Base-by-base conservation (phyloP, 768 basidiomycete genomes). In the Artomyces pyxidatus region DNA sequence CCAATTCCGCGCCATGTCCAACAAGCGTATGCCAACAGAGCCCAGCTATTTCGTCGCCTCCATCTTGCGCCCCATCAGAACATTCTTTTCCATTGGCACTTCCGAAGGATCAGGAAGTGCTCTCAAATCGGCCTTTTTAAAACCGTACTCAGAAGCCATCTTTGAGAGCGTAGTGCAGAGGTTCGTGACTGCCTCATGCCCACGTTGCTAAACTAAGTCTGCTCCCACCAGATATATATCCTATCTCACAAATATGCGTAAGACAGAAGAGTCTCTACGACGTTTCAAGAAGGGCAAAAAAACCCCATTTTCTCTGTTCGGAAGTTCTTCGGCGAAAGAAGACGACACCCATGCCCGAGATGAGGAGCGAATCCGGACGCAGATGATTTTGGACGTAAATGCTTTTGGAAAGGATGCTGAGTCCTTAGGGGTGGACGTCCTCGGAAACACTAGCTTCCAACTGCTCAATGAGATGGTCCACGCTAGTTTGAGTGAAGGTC, bases 261-360 rank as follows among this genome's bases (percentile, higher is more conserved):
- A 95, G 71, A 90, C 90, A 7, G 92, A 97, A 55, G 92, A 93
- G 61, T 85, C 89, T 10, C 69, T 98, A 22, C 74, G 85, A 32
- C 77, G 88, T 30, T 73, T 95, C 57, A 92, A 93, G 61, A 95
- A 88, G 63, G 85, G 87, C 38, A 90, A 88, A 59, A 89, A 85
- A 56, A 69, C 72, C 0, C 72, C 81, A 0, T 87, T 90, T 63
- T 88, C 89, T 3, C 71, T 96, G 22, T 96, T 98, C 58, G 78
- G 86, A 25, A 70, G 68, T 42, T 54, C 74, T 3, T 63, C 68
- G 12, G 64, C 68, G 23, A 77, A 71, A 43, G 78, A 78, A 9
- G 84, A 88, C 37, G 87, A 89, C 47, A 80, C 77, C 4, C n/a
- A n/a, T n/a, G n/a, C n/a, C n/a, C 77, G 77, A 45, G 93, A 95